A percentile compares a stretch with the other conserved stretches of the same genome.
phyloP scores from a whole-genome alignment of 768 basidiomycete genomes.

The Russula griseocarnosa region DNA sequence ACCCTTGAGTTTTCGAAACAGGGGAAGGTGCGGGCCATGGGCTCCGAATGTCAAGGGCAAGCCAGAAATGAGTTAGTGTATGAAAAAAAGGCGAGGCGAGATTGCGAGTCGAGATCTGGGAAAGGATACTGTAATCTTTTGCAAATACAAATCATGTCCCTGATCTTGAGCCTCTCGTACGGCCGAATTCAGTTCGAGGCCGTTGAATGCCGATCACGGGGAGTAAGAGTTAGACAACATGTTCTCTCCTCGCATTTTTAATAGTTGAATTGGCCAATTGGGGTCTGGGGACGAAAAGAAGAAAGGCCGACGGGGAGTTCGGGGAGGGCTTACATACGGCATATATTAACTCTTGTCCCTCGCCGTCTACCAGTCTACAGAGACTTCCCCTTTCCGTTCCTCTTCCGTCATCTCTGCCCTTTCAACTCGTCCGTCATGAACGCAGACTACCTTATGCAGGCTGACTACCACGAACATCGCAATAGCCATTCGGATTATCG shows the following conservation, averaged over 20 bases:
- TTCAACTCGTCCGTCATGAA: constrained; percentile 7
- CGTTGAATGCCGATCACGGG: neutral
- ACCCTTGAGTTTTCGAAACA: too few species aligned
- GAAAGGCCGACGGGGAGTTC: neutral
- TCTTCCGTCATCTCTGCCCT: constrained; percentile 4
- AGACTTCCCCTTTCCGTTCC: neutral
- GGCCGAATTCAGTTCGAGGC: neutral
- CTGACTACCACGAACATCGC: constrained; percentile 16
- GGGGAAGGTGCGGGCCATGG: too few species aligned
- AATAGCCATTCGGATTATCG: constrained; percentile 17
- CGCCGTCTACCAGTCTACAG: neutral
- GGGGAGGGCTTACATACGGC: neutral
- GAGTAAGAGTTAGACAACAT: neutral
- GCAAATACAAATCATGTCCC: neutral
- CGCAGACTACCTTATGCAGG: constrained; percentile 13
- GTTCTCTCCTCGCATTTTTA: neutral
- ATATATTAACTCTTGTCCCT: neutral
- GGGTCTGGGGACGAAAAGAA: neutral
- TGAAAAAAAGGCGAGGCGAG: neutral
- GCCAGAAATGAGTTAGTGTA: too few species aligned
- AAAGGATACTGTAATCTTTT: neutral
- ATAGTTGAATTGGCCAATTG: too few species aligned
- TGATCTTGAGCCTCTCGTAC: neutral
- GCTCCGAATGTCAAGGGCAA: too few species aligned
- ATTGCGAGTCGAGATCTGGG: neutral